A percentile compares a stretch with the other conserved stretches of the same genome.
Conservation (phyloP, 257 asterid species). For the Solanum chilense region DNA sequence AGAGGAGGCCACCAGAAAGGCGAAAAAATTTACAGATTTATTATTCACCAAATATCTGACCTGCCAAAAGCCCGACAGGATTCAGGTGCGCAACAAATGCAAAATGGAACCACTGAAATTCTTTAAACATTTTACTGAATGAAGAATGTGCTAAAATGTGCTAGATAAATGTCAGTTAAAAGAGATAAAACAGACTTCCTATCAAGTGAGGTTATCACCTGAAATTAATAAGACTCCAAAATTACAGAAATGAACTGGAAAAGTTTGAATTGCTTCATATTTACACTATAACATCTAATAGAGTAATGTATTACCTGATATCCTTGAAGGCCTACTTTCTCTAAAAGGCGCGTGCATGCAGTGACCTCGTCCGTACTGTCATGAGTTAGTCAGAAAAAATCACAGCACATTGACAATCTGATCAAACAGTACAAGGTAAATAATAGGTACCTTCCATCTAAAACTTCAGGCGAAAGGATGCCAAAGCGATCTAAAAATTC, state of each 20-base stretch:
- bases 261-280: not conserved
- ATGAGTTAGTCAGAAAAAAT: not conserved
- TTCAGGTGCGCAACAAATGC: not conserved
- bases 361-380: slow-evolving; percentile 33
- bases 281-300: not conserved
- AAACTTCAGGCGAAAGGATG: slow-evolving; percentile 79
- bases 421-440: not conserved
- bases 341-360: slow-evolving; percentile 35
- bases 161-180: not conserved
- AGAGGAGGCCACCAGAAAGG: not conserved
- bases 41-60: not conserved
- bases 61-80: not conserved
- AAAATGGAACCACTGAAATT: not conserved
- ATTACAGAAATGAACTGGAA: not conserved
- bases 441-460: slow-evolving; percentile 59
- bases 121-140: not conserved
- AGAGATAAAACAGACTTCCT: not conserved
- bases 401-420: not conserved
- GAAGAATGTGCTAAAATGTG: not conserved
- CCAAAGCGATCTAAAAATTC: slow-evolving; percentile 92
- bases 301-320: slow-evolving; percentile 31
- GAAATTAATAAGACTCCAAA: not conserved
- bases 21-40: not conserved
- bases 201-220: not conserved
- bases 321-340: slow-evolving; percentile 36